Base-by-base conservation (phyloP, 1,284 basidiomycete genomes). In the Boletellus sp. region DNA sequence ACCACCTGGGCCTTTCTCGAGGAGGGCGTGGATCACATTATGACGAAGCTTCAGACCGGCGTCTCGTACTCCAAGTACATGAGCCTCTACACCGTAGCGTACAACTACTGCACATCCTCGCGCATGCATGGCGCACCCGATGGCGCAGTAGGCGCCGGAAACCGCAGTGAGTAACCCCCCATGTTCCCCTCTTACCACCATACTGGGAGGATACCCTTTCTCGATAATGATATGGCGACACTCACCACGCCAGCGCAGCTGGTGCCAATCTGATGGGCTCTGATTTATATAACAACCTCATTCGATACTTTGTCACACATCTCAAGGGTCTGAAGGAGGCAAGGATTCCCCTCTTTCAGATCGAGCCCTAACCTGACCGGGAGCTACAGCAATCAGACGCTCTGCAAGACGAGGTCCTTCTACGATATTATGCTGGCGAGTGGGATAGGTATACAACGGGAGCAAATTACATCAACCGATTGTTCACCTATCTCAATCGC, bases 391-490 rank as follows among this genome's bases (percentile, higher is more conserved):
- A 82, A 71, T 87, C 93, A 11, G 89, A 93, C 55, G 71, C 77
- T 44, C 76, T 97, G 21, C 83, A 89, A 55, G 94, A 97, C 66
- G 86, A 95, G 58, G 89, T 87, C 18, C 79, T 99, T 38, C 75
- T 99, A 53, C 86, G 86, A 58, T 97, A 91, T 72, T 99, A 99
- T 65, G 92, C 93, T 4, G 71, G 77, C 50, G 91, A 97, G 69
- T 99, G 97, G 96, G 90, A 94, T 65, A 82, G 93, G 39, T 99
- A 97, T 74, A 99, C 96, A 0, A 93, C 87, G 1, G 96, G 96
- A 53, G 94, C 96, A 10, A 93, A 92, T 70, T 98, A 95, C 69
- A 89, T 99, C 66, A 94, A 97, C 67, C 86, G 94, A 55, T 74
- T 99, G 39, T 98, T 98, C 76, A 90, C 92, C 19, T 98, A 98